Evolutionary conservation across 768 basidiomycete genomes (phyloP), one percentile per base, ranked within the genome.

Genomic region (Collybiopsis luxurians): DNA sequence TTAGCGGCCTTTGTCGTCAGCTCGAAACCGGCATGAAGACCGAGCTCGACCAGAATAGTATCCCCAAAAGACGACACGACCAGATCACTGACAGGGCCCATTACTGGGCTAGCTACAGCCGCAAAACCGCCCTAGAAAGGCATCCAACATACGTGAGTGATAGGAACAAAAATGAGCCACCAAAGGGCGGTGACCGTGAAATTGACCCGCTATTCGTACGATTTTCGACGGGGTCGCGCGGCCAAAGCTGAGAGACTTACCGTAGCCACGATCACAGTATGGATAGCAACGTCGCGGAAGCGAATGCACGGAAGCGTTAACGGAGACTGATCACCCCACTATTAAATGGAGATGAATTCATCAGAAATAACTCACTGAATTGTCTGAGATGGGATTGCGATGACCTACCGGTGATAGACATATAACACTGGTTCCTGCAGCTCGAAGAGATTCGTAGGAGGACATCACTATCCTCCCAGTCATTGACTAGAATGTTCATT

Each of bases 261-360:
- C 39, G 86, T 87, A 27, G 81, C 83, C 49, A 74, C 81, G 28
- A 86, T 76, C 44, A 85, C 79, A 4, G 79, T 80, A 63, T 86
- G 84, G 23, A 86, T 78, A 26, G 75, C 82, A 19, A 87, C 71
- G 66, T 85, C 84, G 34, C 84, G 71, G 65, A 87, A 84, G 2
- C 85, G 76, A 43, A 87, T 81, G 67, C 84, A 85, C 13, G 85
- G 84, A 21, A 87, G 75, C 21, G 84, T 72, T 3, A 86, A 67
- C 15, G 85, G 84, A 12, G 81, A 83, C 3, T 83, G 85, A 62
- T 86, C 83, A 0, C 83, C 83, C 84, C 84, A 85, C 80, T 85
- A 60, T n/a, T 42, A 21, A 24, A 60, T 3, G 26, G 31, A 40
- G 31, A 47, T 38, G 15, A 39, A 44, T 27, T 24, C 52, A 60